Base-by-base conservation (phyloP, 1,139 yeast species). In the Casaregolazyma suthepensis region DNA sequence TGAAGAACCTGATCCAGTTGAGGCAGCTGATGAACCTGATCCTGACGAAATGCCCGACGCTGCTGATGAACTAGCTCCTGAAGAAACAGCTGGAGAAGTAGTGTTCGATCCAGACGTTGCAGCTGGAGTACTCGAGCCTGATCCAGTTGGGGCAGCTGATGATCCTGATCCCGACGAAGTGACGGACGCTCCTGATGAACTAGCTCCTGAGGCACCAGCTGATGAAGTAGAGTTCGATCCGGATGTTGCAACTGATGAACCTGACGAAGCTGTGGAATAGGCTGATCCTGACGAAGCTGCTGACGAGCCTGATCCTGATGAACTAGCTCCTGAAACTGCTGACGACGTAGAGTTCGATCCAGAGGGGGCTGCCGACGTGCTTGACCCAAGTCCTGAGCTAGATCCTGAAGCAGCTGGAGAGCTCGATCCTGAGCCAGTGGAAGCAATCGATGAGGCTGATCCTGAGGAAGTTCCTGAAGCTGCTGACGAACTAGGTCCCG, bases 151-250 rank as follows among this genome's bases (percentile, higher is more conserved):
- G 35, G 12, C 31, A 26, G 10, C 12, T 26, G 31, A 26, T 9
- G 31, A 26, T 7, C 31, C 31, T 26, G 12, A 26, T 5, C 31
- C 51, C 13, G 31, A 31, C 22, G 53, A 46, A 17, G 56, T 38
- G 7, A 43, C 43, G 43, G 53, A 52, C 12, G 48, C 53, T n/a
- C 48, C 38, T 42, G 54, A 51, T 6, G 53, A 49, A 42, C 20
- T 52, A 10, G 43, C 23, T 20, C 15, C 53, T 22, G 52, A 13
- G 3, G 37, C 19, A 2, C 17, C 17, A 10, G 37, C 37, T 6
- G 29, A 20, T 12, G 22, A 9, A 17, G 43, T 15, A 3, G 19
- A 17, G 43, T 38, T 38, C 19, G 19, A 15, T 18, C 18, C 40
- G 12, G 46, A 43, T n/a, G 35, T 3, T 6, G 15, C 31, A 22